phyloP scores from a whole-genome alignment of 345 rosid species.

The Eucalyptus curtisii region DNA sequence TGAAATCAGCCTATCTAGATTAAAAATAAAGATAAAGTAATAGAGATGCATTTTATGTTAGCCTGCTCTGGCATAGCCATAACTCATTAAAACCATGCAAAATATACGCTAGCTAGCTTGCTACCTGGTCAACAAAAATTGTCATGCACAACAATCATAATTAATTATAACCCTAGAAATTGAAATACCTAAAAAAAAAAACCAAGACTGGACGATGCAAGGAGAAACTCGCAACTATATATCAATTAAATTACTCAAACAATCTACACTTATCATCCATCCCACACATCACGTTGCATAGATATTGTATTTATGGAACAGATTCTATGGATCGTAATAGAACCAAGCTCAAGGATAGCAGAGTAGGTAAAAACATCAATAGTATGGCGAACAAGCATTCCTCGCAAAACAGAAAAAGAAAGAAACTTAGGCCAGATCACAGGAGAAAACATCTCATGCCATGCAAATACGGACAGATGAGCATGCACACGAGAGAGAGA shows the following conservation, averaged over 20 bases:
- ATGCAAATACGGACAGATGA: not conserved
- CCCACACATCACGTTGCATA: fast-evolving
- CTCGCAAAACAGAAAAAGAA: not conserved
- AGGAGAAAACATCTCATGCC: not conserved
- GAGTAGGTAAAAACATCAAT: not conserved
- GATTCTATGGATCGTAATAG: not conserved
- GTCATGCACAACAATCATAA: not conserved
- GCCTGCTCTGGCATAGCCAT: not conserved
- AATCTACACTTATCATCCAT: not conserved
- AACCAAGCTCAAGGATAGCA: not conserved
- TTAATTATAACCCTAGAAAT: not conserved
- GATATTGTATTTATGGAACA: not conserved
- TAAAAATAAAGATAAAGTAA: not conserved
- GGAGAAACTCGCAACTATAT: not conserved
- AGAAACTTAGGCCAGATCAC: not conserved
- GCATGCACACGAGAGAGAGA: not conserved
- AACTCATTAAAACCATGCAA: not conserved
- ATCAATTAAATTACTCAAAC: not conserved
- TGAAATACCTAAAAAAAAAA: not conserved
- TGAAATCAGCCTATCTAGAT: not conserved
- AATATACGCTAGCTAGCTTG: not conserved
- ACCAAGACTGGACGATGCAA: fast-evolving
- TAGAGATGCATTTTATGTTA: not conserved
- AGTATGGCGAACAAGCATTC: not conserved
- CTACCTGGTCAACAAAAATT: not conserved